These are phyloP conservation scores for Kregervanrija fluxuum DNA, from an alignment of 805 yeast species.

Conservation along the genomic window DNA sequence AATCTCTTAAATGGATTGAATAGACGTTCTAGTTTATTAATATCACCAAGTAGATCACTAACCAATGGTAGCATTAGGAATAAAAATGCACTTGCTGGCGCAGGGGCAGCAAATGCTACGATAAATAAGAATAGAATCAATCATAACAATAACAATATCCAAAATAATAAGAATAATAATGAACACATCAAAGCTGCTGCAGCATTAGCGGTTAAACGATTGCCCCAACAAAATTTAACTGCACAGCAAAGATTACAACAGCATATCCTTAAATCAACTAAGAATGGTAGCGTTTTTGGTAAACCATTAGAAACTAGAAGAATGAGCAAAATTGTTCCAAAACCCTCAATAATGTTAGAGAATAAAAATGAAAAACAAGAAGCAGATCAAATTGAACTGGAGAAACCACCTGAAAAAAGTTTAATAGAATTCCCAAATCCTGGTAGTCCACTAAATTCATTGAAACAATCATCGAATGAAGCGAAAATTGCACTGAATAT, in stretches of 20 bases:
- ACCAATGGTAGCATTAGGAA: too few species aligned
- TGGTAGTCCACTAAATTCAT: slow-evolving; percentile 25
- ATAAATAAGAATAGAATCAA: too few species aligned
- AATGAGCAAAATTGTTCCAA: slow-evolving; percentile 16
- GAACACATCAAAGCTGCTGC: slow-evolving; percentile 15
- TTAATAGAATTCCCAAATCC: slow-evolving; percentile 6
- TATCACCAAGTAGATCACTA: too few species aligned
- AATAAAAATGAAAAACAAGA: not conserved
- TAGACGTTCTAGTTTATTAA: too few species aligned
- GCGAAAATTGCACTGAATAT: slow-evolving; percentile 13
- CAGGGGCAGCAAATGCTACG: too few species aligned
- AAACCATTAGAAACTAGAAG: slow-evolving; percentile 21
- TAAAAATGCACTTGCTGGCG: too few species aligned
- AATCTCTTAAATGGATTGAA: too few species aligned
- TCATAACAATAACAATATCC: too few species aligned
- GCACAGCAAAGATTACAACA: slow-evolving; percentile 31
- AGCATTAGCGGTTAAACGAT: slow-evolving; percentile 17
- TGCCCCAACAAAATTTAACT: slow-evolving; percentile 15
- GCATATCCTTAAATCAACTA: slow-evolving; percentile 26
- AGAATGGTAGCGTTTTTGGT: slow-evolving; percentile 25
- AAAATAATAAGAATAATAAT: not conserved
- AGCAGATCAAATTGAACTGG: not conserved
- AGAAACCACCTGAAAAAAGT: not conserved
- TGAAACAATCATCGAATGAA: slow-evolving; percentile 16
- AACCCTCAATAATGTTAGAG: slow-evolving; percentile 4